Base-by-base conservation (phyloP, 2,329 filamentous ascomycete species). In the Sclerotinia subarctica region DNA sequence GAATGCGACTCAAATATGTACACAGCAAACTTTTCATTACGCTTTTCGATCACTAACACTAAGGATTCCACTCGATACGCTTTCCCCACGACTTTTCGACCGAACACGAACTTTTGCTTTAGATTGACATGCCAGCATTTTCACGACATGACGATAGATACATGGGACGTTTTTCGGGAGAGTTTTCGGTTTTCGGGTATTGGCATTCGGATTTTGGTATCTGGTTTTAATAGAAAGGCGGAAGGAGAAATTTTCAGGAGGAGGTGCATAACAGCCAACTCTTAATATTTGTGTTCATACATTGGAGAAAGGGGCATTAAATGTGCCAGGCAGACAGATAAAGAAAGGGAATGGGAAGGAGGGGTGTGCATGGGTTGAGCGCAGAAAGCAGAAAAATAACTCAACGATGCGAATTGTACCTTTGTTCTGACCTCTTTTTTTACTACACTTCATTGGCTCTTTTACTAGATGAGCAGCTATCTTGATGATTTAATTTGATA, bases 341-440 rank as follows among this genome's bases (percentile, higher is more conserved):
- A 44, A 53, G 42, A 62, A 67, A 15, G 35, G 56, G 19, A 42
- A 53, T 19, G 24, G 46, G 58, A 62, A 52, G 44, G 54, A n/a
- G 29, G 56, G 38, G 24, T 56, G 46, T 51, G 26, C 49, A 32
- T 60, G 47, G 54, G 54, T 67, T 67, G 54, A 51, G 56, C 56
- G 46, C 65, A 52, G 65, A 67, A 51, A 60, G 46, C 47, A 60
- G 44, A 59, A 59, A 59, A 67, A 66, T 62, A 67, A 62, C 57
- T 62, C 46, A 67, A 51, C 49, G 56, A 67, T 67, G 65, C 65
- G 65, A 67, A 62, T 62, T 67, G 65, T 67, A 67, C 65, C 65
- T 67, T 67, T 67, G 64, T 66, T 67, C 65, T 62, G 56, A 62
- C 56, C 65, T 63, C 65, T 63, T 53, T 66, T 66, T 67, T 62